Conservation (phyloP, 164 flowering plant genomes). For the Annona squamosa region DNA sequence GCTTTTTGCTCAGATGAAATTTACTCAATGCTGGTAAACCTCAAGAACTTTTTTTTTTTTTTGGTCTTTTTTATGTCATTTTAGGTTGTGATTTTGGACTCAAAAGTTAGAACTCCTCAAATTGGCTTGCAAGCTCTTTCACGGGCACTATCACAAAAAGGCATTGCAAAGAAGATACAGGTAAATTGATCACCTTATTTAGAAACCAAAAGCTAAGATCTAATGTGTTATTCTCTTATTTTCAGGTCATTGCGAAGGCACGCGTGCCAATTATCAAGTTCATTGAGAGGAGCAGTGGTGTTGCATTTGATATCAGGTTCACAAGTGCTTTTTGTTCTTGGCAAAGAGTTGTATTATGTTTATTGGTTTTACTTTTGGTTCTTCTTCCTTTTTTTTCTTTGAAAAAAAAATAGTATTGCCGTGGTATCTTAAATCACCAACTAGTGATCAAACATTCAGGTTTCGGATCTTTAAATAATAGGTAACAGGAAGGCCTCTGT, state of each 20-base stretch:
- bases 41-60: no score
- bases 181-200: slow-evolving; percentile 24
- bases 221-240: slow-evolving; percentile 5
- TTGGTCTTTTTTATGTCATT: background rate
- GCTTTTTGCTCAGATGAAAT: no score
- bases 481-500: no score
- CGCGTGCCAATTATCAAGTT: slow-evolving; percentile 93
- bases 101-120: slow-evolving; percentile 67
- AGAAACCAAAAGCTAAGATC: background rate
- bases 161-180: slow-evolving; percentile 88
- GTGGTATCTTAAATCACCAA: no score
- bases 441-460: no score
- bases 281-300: slow-evolving; percentile 67
- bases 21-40: no score
- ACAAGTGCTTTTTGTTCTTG: background rate
- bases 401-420: no score
- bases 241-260: slow-evolving; percentile 85
- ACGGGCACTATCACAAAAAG: slow-evolving; percentile 68
- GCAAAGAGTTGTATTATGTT: background rate
- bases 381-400: no score
- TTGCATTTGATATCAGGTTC: slow-evolving; percentile 91
- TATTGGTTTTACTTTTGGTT: no score
- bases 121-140: slow-evolving; percentile 74
- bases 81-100: slow-evolving; percentile 85
- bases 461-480: no score